Base-by-base conservation (phyloP, 1,139 yeast species). In the Suhomyces coccinellae region DNA sequence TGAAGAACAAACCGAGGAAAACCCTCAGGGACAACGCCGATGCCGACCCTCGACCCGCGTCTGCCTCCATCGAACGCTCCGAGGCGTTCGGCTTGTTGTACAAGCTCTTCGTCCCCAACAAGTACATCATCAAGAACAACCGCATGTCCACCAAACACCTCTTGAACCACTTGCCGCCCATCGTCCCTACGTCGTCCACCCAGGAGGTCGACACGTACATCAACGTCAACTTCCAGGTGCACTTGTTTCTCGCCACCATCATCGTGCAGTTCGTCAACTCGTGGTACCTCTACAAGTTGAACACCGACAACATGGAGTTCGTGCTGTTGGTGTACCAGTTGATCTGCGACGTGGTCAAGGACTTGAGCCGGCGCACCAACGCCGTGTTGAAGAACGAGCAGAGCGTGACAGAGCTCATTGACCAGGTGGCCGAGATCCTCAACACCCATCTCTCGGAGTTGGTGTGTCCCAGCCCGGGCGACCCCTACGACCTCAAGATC, bases 211-310 rank as follows among this genome's bases (percentile, higher is more conserved):
- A 51, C 14, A 44, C 51, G 6, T 48, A 51, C 31, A 22, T 47
- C 8, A 48, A 57, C 27, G 53, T 71, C 14, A 71, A 72, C 47
- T 59, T 71, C 38, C 67, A 70, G 45, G 45, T 73, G 15, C 78
- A 74, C 50, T 52, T 72, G 41, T 69, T 73, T 43, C 51, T 73
- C 15, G 62, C 70, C 16, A 56, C 67, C 2, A 66, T 73, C 6
- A 59, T 71, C 49, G 56, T 63, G 9, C 61, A 65, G 33, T 73
- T 61, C 47, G 65, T 74, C 17, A 59, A 62, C 44, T 61, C 73
- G 38, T 74, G 79, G 79, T 74, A 72, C 51, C 54, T 66, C 35
- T 50, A 47, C 29, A 71, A 70, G 49, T 56, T 74, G 16, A 71
- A 72, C 45, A 72, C 78, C 2, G 69, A 68, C 38, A 69, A 71